A percentile compares a stretch with the other conserved stretches of the same genome.
Conservation (phyloP, 371 early-diverging fungal species). For the Apophysomyces variabilis region DNA sequence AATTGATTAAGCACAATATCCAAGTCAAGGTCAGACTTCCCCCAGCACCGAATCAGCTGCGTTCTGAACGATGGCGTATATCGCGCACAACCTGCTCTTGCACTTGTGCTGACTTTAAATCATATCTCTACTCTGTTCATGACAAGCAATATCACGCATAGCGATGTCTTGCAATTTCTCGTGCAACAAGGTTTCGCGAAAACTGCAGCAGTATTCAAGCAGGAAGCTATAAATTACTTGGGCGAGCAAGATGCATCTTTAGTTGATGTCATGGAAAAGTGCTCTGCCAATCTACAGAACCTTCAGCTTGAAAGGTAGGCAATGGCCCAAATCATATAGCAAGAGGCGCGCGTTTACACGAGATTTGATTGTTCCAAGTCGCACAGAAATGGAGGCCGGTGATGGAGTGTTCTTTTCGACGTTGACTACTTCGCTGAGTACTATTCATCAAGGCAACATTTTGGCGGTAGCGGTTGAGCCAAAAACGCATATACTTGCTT, state of each 20-base stretch:
- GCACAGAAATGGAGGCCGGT: slow-evolving; percentile 27
- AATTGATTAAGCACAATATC: too few species aligned
- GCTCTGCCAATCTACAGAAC: slow-evolving; percentile 1
- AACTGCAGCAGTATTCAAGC: slow-evolving; percentile 23
- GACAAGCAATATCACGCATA: slow-evolving; percentile 7
- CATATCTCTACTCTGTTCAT: neutral
- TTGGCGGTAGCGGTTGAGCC: slow-evolving; percentile 48
- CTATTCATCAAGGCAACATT: slow-evolving; percentile 60
- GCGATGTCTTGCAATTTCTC: slow-evolving; percentile 23
- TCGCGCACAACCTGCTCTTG: neutral
- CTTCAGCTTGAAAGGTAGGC: slow-evolving; percentile 15
- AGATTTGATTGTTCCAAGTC: slow-evolving; percentile 7
- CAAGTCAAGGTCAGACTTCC: too few species aligned
- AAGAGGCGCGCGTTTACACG: too few species aligned
- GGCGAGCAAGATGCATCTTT: slow-evolving; percentile 22
- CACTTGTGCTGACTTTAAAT: neutral
- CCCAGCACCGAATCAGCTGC: too few species aligned
- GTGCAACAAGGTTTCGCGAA: slow-evolving; percentile 21
- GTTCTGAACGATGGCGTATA: too few species aligned
- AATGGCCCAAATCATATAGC: neutral
- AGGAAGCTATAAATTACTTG: slow-evolving; percentile 22
- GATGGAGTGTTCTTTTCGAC: slow-evolving; percentile 38
- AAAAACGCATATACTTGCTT: slow-evolving; percentile 47
- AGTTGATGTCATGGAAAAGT: slow-evolving; percentile 5
- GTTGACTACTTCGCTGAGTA: slow-evolving; percentile 22